Evolutionary conservation across 1,139 yeast genomes (phyloP), one percentile per base, ranked within the genome.

Genomic region (Debaryomyces sp.): DNA sequence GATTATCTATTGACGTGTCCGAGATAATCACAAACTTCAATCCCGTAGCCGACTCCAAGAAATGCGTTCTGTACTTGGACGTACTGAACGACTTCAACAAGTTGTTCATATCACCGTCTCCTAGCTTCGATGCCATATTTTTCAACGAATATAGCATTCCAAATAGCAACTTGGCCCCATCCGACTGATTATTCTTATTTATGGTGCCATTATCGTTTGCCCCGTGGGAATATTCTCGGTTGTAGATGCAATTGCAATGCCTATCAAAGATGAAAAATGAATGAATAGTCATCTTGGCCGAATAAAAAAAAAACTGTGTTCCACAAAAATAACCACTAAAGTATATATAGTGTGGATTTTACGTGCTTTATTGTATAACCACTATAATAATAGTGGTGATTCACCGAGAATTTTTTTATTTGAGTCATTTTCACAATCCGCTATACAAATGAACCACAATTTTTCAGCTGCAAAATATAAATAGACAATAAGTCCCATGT

Each of bases 241-340:
- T 80, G 67, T 82, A 88, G 36, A 88, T 81, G 61, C 96, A 88
- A 56, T 83, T 84, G 69, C 96, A 89, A 64, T 92, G 97, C 62
- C 95, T 80, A 63, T 92, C 97, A 63, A 87, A 92, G 47, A 92
- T 81, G 85, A 91, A 88, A 64, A 91, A 87, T 7, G 96, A 87
- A 67, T 86, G 86, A 47, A 90, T 83, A 9, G 64, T 55, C 66
- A 61, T 61, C 15, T 21, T 39, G 17, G 10, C n/a, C 5, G 30
- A 27, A 27, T 27, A 27, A 12, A 30, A 18, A 40, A 29, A 30
- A 12, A 18, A 13, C 18, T 27, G 36, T 29, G 34, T 27, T 27
- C 27, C 43, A 22, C 29, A 24, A 17, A 21, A 39, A 44, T 44
- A 38, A 38, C 47, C 47, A 30, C 43, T 33, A 44, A 41, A 41